Evolutionary conservation across 2,329 filamentous ascomycete species (phyloP).

Genomic region (Apiospora sp.): DNA sequence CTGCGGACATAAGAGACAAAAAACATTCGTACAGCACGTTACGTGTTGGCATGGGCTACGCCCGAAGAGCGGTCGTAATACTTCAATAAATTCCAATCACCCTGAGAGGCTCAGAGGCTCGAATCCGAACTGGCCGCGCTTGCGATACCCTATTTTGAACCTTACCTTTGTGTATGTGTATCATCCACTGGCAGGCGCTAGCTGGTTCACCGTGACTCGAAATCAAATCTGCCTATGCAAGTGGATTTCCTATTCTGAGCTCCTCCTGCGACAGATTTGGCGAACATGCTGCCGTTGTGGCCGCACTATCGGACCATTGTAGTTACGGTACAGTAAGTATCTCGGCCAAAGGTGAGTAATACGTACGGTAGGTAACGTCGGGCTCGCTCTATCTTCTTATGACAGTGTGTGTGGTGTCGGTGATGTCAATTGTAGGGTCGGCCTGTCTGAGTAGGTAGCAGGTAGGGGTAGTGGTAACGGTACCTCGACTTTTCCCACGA

Average conservation of each 20-base stretch:
- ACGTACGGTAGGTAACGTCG: background rate
- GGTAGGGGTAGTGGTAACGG: background rate
- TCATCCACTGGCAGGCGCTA: background rate
- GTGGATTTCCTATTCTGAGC: slow-evolving; percentile 9
- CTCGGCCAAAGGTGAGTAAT: background rate
- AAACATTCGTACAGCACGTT: slow-evolving; percentile 3
- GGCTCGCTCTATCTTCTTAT: background rate
- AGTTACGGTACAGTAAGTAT: background rate
- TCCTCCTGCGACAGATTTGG: background rate
- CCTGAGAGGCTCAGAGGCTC: background rate
- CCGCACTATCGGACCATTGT: background rate
- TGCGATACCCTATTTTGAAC: slow-evolving; percentile 15
- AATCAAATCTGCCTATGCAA: slow-evolving; percentile 1
- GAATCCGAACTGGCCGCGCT: background rate
- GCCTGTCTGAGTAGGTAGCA: background rate
- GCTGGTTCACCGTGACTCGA: slow-evolving; percentile 2
- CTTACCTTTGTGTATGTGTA: slow-evolving; percentile 17
- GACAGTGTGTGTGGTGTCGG: background rate
- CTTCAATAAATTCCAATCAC: background rate
- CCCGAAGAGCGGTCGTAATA: background rate
- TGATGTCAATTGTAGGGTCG: background rate
- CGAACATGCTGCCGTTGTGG: background rate
- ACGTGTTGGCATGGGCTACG: background rate
- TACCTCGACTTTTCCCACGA: background rate
- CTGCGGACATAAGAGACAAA: background rate